Evolutionary conservation across 352 stramenopile genomes (phyloP), one percentile per base, ranked within the genome.

Genomic region (Aphanomyces stellatus): DNA sequence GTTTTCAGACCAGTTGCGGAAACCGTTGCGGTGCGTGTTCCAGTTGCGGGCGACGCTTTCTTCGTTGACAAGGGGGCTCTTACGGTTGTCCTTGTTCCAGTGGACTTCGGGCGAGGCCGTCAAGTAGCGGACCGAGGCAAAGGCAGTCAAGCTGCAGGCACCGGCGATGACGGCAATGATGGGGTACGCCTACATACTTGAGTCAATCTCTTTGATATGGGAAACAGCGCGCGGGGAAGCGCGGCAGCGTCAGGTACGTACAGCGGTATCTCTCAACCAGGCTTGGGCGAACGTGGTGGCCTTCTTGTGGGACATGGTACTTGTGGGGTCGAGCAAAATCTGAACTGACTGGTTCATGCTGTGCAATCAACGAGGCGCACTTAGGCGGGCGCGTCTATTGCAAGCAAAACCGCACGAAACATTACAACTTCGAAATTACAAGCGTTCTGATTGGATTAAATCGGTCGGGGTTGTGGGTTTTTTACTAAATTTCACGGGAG

Each of bases 261-360:
- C 60, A 17, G 60, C 60, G 17, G 60, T 67, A 41, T 67, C 60
- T 15, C 27, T 30, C 40, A 67, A 41, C 60, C 60, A 67, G 28
- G 60, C 60, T 48, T 67, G 60, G 60, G 60, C 60, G 49, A 67
- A 67, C 49, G 60, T 67, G 13, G 60, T 67, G 28, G 60, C 60
- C 33, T 67, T 67, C 40, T 41, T 37, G 60, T 55, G 42, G 43
- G 60, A 37, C 60, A 67, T 67, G 22, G 34, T 67, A n/a, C n/a
- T n/a, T 53, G 30, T 51, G 42, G 42, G n/a, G 42, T 51, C 40
- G 34, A 57, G 60, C 10, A 41, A 59, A 35, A 34, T 24, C 10
- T 17, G 48, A 67, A 67, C 46, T 67, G 60, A 67, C 60, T 67
- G 49, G 55, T 64, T 19, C n/a, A n/a, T n/a, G n/a, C n/a, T n/a